Conservation (phyloP, 306 rosid genomes). For the Carpinus viminea region DNA sequence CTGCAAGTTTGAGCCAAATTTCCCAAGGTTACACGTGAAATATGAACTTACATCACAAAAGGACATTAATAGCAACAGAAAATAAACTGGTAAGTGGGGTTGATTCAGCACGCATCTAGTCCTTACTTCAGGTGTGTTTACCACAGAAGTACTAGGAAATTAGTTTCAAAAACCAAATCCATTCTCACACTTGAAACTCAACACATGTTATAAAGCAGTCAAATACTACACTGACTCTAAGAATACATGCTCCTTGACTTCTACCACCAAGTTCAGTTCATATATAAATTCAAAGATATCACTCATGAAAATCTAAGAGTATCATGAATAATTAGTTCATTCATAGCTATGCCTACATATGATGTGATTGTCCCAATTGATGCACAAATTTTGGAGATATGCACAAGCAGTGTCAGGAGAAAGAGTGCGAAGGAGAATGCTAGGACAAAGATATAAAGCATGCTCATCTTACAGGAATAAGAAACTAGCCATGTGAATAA, state of each 20-base stretch:
- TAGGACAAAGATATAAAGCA: background rate
- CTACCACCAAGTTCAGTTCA: background rate
- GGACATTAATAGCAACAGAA: background rate
- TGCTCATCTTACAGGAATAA: background rate
- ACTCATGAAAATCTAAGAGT: background rate
- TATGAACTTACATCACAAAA: background rate
- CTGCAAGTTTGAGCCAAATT: conserved; percentile 45
- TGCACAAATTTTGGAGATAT: background rate
- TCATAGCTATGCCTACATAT: background rate
- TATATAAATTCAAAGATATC: background rate
- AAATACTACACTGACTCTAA: background rate
- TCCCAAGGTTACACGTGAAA: conserved; percentile 24
- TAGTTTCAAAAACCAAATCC: background rate
- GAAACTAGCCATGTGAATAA: background rate
- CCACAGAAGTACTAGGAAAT: background rate
- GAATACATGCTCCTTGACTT: background rate
- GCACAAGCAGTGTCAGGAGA: background rate
- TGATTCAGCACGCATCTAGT: background rate
- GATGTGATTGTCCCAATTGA: background rate
- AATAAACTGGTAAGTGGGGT: background rate
- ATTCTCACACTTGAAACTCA: background rate
- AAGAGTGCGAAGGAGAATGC: background rate
- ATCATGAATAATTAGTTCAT: background rate
- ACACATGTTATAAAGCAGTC: background rate
- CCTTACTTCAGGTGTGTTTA: background rate